These are phyloP conservation scores for Chaetomium cochliodes DNA, from an alignment of 495 filamentous ascomycete species.

Conservation along the genomic window DNA sequence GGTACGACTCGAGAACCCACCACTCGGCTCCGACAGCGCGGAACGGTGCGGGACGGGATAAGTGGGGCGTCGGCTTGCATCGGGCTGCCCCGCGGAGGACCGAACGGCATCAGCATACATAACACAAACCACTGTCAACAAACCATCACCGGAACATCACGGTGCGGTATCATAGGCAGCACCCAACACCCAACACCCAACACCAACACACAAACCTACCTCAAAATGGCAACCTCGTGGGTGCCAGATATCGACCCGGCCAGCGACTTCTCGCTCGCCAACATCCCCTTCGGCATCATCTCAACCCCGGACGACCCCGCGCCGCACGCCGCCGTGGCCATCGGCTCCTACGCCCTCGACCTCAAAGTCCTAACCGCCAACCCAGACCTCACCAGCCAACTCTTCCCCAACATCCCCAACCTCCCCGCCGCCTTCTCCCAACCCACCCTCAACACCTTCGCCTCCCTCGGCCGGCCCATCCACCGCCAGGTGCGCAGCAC, in stretches of 20 bases:
- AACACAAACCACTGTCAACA: neutral
- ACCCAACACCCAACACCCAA: neutral
- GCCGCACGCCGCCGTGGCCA: conserved; percentile 70
- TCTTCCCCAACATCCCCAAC: conserved; percentile 57
- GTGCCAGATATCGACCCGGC: conserved; percentile 38
- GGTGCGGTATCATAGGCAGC: neutral
- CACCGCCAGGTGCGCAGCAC: conserved; percentile 71
- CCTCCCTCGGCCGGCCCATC: conserved; percentile 67
- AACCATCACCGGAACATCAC: neutral
- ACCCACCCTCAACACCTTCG: conserved; percentile 78
- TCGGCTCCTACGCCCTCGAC: conserved; percentile 76
- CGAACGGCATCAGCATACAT: too few relatives aligned
- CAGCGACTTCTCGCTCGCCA: conserved; percentile 73
- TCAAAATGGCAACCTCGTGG: conserved; percentile 38
- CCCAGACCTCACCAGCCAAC: conserved; percentile 54
- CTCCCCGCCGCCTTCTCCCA: conserved; percentile 64
- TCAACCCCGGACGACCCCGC: conserved; percentile 52
- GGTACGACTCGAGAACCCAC: too few relatives aligned
- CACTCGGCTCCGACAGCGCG: neutral
- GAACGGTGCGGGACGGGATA: neutral
- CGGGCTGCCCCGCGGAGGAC: neutral
- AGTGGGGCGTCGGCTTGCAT: neutral
- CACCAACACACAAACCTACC: neutral
- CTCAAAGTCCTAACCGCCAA: conserved; percentile 60
- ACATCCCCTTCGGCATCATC: conserved; percentile 93